Percentiles rank a stretch among this genome's conserved stretches.
Evolutionary conservation across 1,284 basidiomycete species (phyloP).

Genomic region (Austroboletus niveus): DNA sequence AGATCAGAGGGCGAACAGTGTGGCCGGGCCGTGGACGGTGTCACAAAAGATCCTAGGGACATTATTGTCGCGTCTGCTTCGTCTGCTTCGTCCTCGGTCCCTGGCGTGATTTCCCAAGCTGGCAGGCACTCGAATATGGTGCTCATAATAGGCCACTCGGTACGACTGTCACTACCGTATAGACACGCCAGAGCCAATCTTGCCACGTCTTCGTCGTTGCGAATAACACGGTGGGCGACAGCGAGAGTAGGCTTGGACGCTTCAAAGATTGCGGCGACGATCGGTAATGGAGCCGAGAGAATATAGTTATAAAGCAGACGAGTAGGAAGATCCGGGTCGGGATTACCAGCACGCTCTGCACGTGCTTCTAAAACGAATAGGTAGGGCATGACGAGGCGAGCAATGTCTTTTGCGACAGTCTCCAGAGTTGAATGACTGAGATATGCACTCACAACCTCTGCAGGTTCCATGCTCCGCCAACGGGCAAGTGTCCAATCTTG

Average conservation of each 20-base stretch:
- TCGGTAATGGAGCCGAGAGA: constrained; percentile 62
- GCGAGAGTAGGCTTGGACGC: constrained; percentile 86
- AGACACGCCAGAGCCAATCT: constrained; percentile 83
- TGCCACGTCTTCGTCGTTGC: constrained; percentile 80
- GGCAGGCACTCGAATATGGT: constrained; percentile 92
- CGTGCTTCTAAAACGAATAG: constrained; percentile 86
- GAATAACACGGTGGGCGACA: constrained; percentile 66
- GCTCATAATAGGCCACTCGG: constrained; percentile 83
- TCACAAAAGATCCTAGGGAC: constrained; percentile 77
- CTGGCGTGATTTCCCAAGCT: constrained; percentile 71
- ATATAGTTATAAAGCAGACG: constrained; percentile 77
- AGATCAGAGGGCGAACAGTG: constrained; percentile 68
- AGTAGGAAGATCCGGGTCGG: constrained; percentile 61
- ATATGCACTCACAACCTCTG: constrained; percentile 71
- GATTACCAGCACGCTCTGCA: constrained; percentile 71
- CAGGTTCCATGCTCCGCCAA: constrained; percentile 70
- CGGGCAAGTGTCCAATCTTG: constrained; percentile 70
- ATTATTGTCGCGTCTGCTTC: constrained; percentile 76
- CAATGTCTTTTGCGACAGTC: constrained; percentile 69
- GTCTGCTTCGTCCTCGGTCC: constrained; percentile 63
- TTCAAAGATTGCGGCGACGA: constrained; percentile 77
- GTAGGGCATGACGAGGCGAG: constrained; percentile 82
- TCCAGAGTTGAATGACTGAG: constrained; percentile 66
- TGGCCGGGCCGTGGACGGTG: constrained; percentile 65
- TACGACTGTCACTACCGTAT: constrained; percentile 75